Conservation (phyloP, 2,329 filamentous ascomycete species). For the Penicillium sp. region DNA sequence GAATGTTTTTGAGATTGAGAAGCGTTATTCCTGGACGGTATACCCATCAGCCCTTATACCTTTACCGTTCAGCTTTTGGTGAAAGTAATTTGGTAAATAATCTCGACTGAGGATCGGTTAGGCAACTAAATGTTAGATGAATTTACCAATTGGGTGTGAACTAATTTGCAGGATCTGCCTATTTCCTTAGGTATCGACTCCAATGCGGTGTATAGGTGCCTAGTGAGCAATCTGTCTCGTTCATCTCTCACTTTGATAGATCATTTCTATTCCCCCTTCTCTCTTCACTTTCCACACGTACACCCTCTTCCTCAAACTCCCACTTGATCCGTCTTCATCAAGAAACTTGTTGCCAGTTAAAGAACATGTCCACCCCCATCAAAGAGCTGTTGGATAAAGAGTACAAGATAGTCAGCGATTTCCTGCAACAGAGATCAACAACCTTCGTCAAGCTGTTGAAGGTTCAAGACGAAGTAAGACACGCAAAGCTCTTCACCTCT, state of each 20-base stretch:
- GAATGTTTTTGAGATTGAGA: too few species aligned
- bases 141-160: too few species aligned
- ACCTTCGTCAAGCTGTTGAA: background rate
- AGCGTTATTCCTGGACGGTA: background rate
- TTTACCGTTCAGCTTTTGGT: background rate
- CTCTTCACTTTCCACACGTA: background rate
- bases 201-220: background rate
- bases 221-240: too few species aligned
- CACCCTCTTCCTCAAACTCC: background rate
- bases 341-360: background rate
- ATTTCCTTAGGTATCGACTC: background rate
- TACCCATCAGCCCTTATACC: background rate
- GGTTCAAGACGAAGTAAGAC: background rate
- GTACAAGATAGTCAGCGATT: background rate
- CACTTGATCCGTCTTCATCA: background rate
- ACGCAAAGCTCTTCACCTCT: too few species aligned
- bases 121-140: background rate
- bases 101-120: background rate
- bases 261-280: slow-evolving; percentile 8
- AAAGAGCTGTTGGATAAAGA: background rate
- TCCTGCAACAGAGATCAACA: background rate
- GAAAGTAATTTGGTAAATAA: background rate
- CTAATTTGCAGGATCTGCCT: background rate
- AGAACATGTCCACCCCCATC: background rate
- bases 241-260: background rate